Evolutionary conservation across 1,284 basidiomycete genomes (phyloP), one percentile per base, ranked within the genome.

Genomic region (Gymnopus androsaceus): DNA sequence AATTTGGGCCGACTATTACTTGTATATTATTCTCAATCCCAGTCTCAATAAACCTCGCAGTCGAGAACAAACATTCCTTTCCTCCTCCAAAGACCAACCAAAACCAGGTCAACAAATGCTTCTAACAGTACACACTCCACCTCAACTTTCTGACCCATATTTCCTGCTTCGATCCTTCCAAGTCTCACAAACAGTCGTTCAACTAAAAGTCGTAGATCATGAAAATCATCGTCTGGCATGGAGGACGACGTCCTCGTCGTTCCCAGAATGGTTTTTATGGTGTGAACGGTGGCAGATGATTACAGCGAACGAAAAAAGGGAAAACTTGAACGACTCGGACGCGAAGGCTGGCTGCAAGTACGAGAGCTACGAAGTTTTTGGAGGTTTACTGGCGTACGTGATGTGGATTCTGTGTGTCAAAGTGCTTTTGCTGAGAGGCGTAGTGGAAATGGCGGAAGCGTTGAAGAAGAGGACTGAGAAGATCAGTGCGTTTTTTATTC

Each of bases 211-310:
- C 2, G 44, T n/a, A n/a, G n/a, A n/a, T n/a, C n/a, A n/a, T n/a
- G n/a, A n/a, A n/a, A n/a, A n/a, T n/a, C n/a, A n/a, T 87, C 25
- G 85, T 30, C 74, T 80, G 30, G 77, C 82, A n/a, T 89, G 87
- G 87, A 63, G 68, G 48, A 75, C 71, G 34, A 72, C 1, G 31
- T 25, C n/a, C n/a, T n/a, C n/a, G n/a, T n/a, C n/a, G 27, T 68
- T 73, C 17, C 76, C 78, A 14, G 38, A 55, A 2, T 85, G 80
- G 75, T 58, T 87, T 14, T 50, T 89, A 28, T 62, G 60, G 19
- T 69, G 80, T 0, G 78, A 82, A 59, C 76, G 87, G 28, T 88
- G 85, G 87, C 87, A 90, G 66, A 72, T 72, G 54, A 65, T 90
- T 53, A 79, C 73, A 28, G 73, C 75, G 28, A 74, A 75, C 7